phyloP scores from a whole-genome alignment of 2,329 filamentous ascomycete genomes.

The Aspergillus sp. region DNA sequence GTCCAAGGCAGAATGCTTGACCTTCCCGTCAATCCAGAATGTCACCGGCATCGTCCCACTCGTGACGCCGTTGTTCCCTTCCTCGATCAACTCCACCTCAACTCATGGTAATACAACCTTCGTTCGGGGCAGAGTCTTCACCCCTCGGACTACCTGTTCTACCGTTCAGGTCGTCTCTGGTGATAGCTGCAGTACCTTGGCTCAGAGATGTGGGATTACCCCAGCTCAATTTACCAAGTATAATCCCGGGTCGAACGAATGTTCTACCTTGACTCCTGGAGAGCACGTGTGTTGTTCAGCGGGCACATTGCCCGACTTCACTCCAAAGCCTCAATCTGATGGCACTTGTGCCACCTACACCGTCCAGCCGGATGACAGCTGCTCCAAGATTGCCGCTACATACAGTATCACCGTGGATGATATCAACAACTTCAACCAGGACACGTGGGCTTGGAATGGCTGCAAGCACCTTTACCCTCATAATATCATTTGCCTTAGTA shows the following conservation, averaged over 20 bases:
- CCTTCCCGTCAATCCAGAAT: background rate
- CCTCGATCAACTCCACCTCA: background rate
- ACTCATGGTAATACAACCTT: background rate
- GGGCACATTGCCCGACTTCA: constrained; percentile 40
- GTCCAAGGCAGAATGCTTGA: constrained; percentile 1
- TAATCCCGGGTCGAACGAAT: constrained; percentile 35
- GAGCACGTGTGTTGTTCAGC: constrained; percentile 42
- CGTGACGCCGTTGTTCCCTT: background rate
- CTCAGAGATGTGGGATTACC: constrained; percentile 43
- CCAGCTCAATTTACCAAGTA: constrained; percentile 41
- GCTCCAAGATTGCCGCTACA: constrained; percentile 33
- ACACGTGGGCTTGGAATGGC: constrained; percentile 50
- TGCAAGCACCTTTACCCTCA: constrained; percentile 37
- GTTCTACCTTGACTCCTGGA: constrained; percentile 33
- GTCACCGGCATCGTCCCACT: background rate
- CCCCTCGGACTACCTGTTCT: constrained; percentile 3
- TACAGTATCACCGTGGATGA: constrained; percentile 40
- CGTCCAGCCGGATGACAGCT: constrained; percentile 39
- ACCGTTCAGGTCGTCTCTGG: constrained; percentile 33
- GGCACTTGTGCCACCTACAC: constrained; percentile 43
- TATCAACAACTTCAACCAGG: constrained; percentile 44
- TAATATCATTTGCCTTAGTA: constrained; percentile 44
- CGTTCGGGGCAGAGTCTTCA: background rate
- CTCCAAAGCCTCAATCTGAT: constrained; percentile 37
- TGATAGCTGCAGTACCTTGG: constrained; percentile 43